Percentiles rank a stretch among this genome's conserved stretches.
Conservation (phyloP, 1,284 basidiomycete genomes). For the Ustilago xerochloae region DNA sequence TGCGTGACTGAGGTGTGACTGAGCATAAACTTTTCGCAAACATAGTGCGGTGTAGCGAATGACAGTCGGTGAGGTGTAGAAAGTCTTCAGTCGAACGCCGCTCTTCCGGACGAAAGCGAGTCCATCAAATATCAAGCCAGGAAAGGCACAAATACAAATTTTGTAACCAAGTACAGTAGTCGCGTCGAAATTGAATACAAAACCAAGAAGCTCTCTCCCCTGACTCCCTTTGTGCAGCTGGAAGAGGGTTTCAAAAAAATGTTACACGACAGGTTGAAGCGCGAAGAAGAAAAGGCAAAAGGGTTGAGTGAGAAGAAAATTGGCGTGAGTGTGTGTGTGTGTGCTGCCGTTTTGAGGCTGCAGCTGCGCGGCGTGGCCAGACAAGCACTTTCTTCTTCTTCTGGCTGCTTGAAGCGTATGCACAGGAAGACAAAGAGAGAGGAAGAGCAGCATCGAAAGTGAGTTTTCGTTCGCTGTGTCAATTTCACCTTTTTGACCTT, state of each 20-base stretch:
- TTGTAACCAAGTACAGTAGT: neutral
- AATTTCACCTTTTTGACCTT: neutral
- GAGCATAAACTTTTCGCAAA: too few relatives aligned
- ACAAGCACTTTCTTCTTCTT: slow-evolving; percentile 1
- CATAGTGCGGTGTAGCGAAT: too few relatives aligned
- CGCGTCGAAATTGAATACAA: neutral
- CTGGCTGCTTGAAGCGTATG: neutral
- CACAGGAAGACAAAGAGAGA: too few relatives aligned
- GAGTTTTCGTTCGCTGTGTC: neutral
- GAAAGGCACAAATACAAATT: neutral
- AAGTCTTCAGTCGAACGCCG: too few relatives aligned
- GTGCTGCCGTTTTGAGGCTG: neutral
- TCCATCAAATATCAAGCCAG: neutral
- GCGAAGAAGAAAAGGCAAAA: neutral
- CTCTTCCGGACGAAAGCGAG: slow-evolving; percentile 22
- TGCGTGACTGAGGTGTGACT: too few relatives aligned
- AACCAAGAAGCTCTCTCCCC: too few relatives aligned
- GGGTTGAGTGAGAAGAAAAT: too few relatives aligned
- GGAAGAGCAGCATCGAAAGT: too few relatives aligned
- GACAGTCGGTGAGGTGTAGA: too few relatives aligned
- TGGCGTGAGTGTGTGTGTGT: too few relatives aligned
- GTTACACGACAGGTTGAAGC: slow-evolving; percentile 10
- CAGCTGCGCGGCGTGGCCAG: neutral
- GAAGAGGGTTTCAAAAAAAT: slow-evolving; percentile 5
- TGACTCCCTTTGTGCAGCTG: neutral